Percentiles rank a stretch among this genome's conserved stretches.
Evolutionary conservation across 768 basidiomycete species (phyloP).

Genomic region (Phylloporus sp.): DNA sequence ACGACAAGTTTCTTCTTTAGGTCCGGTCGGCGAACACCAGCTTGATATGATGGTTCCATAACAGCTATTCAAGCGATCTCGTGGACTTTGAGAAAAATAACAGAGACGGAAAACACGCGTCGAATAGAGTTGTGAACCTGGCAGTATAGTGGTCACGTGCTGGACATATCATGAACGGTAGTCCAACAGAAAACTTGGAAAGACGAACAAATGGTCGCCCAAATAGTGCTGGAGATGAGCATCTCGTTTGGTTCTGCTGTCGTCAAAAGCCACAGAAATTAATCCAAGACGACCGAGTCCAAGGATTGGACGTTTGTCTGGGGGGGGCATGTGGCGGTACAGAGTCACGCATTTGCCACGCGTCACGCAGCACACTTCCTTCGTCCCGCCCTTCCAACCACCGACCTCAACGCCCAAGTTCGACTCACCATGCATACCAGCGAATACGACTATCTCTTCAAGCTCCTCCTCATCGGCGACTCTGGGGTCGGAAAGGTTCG

Average conservation of each 20-base stretch:
- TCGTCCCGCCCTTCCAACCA: conserved; percentile 36
- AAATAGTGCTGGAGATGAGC: too few species aligned
- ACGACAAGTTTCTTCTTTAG: conserved; percentile 86
- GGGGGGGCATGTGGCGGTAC: conserved; percentile 24
- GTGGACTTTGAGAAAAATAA: neutral
- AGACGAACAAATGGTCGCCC: neutral
- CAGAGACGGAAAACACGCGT: conserved; percentile 5
- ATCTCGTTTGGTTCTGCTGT: neutral
- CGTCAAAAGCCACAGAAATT: neutral
- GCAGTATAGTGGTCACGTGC: conserved; percentile 15
- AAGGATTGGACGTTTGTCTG: conserved; percentile 1
- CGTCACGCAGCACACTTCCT: conserved; percentile 32
- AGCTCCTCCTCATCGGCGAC: conserved; percentile 91
- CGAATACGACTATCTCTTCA: conserved; percentile 96
- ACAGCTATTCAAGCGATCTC: neutral
- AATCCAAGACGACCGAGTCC: neutral
- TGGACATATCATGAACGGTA: neutral
- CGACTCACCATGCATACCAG: conserved; percentile 72
- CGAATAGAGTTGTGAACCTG: neutral
- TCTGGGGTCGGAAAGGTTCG: conserved; percentile 91
- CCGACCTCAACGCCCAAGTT: conserved; percentile 29
- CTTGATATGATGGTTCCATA: conserved; percentile 28
- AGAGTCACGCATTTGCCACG: conserved; percentile 31
- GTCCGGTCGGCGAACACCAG: conserved; percentile 57
- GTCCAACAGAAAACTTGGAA: neutral